phyloP scores from a whole-genome alignment of 768 basidiomycete species.

The Ephemerocybe angulata region DNA sequence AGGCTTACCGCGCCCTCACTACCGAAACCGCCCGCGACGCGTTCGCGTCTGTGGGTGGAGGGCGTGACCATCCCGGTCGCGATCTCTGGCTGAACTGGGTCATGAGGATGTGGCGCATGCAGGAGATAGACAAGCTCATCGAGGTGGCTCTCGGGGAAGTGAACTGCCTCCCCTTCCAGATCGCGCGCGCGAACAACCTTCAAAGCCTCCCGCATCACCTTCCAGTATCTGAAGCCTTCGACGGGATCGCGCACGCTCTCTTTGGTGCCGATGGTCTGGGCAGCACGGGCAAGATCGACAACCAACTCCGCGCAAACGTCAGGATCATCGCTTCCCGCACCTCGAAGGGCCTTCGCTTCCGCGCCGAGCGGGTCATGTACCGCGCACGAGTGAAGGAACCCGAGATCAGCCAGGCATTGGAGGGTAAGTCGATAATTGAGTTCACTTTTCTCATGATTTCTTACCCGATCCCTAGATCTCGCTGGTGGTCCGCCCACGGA shows the following conservation, averaged over 20 bases:
- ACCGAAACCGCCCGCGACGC: background rate
- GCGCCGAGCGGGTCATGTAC: background rate
- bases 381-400: background rate
- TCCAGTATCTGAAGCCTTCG: background rate
- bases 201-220: background rate
- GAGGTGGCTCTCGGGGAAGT: constrained; percentile 6
- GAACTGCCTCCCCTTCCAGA: constrained; percentile 12
- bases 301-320: background rate
- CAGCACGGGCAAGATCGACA: background rate
- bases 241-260: background rate
- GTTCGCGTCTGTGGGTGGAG: constrained; percentile 4
- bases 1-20: constrained; percentile 2
- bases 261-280: background rate
- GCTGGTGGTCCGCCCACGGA: background rate
- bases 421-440: background rate
- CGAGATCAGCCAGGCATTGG: background rate
- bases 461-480: background rate
- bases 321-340: background rate
- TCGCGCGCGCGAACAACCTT: constrained; percentile 3
- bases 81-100: constrained; percentile 13
- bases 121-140: constrained; percentile 15
- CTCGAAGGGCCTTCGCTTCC: background rate
- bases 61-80: constrained; percentile 12
- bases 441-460: background rate
- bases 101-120: constrained; percentile 5